Evolutionary conservation across 139 green algal species (phyloP), one percentile per base, ranked within the genome.

Genomic region (Chlamydomonas eustigma): DNA sequence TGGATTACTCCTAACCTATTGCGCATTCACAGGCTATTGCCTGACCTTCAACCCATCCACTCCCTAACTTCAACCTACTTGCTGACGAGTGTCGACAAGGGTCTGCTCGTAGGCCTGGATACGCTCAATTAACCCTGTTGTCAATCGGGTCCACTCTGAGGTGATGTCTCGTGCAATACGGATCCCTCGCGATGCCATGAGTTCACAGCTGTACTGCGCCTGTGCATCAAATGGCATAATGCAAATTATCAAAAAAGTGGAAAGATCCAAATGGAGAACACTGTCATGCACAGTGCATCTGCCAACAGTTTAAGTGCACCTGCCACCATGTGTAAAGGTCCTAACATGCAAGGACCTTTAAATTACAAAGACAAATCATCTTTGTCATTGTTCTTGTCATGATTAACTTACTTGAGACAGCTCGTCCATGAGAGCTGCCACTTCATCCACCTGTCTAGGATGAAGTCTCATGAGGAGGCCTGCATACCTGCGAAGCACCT

Each of bases 161-260:
- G 65, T 72, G 34, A 72, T 72, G 28, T 72, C 65, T 6, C 32
- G 68, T 37, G 37, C 74, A 18, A 78, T 67, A 5, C 74, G 74
- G 34, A 78, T 58, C 28, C 74, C 74, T 28, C 74, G 58, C 0
- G 74, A 78, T 2, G 74, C 74, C 74, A 78, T 73, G 36, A 78
- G 63, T 38, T 78, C 74, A 33, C 33, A 50, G 25, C 50, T 67
- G 35, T 78, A 78, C 5, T 37, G 74, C 39, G 74, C 74, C 74
- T 78, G 36, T 6, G 22, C 25, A 28, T 22, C 25, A 58, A 18
- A 18, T 12, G 44, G 44, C n/a, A n/a, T n/a, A n/a, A n/a, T n/a
- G n/a, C n/a, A n/a, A n/a, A n/a, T n/a, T n/a, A n/a, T n/a, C n/a
- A n/a, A 28, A 58, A 58, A 12, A 58, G 44, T 22, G 22, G 44